A percentile compares a stretch with the other conserved stretches of the same genome.
phyloP scores from a whole-genome alignment of 176 grass and related monocot genomes.

The Alloteropsis semialata region DNA sequence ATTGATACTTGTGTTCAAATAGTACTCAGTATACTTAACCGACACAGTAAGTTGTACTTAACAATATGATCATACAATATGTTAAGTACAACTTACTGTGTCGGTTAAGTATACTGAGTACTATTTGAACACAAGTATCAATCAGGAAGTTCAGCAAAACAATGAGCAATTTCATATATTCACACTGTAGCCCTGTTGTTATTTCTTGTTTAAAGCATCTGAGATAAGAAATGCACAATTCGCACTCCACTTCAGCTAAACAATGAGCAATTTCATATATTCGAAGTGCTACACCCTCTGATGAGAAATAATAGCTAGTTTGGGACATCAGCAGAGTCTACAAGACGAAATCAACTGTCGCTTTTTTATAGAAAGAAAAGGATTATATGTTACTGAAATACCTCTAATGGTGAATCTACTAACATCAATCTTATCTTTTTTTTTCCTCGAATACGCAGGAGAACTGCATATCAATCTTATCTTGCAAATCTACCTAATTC shows the following conservation, averaged over 20 bases:
- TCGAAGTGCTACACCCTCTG: not conserved
- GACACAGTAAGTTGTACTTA: not conserved
- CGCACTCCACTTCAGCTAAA: not conserved
- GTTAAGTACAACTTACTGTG: not conserved
- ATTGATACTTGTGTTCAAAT: not conserved
- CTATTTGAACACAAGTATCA: not conserved
- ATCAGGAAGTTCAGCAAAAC: not conserved
- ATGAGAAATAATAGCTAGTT: not conserved
- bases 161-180: no score
- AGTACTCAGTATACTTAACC: not conserved
- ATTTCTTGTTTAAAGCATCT: not conserved
- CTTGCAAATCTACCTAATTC: not conserved
- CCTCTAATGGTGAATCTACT: not conserved
- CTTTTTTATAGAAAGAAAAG: not conserved
- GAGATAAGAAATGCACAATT: slow-evolving; percentile 3
- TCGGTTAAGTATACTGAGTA: not conserved
- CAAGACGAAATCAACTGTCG: no score
- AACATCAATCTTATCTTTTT: not conserved
- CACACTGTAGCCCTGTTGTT: not conserved
- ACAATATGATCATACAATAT: no score
- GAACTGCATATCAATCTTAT: not conserved
- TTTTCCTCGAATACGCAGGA: no score
- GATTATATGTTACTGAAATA: not conserved
- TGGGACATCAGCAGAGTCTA: no score
- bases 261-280: not conserved